A percentile compares a stretch with the other conserved stretches of the same genome.
These are phyloP conservation scores for Sinapis alba DNA, from an alignment of 441 rosid genomes.

Conservation along the genomic window DNA sequence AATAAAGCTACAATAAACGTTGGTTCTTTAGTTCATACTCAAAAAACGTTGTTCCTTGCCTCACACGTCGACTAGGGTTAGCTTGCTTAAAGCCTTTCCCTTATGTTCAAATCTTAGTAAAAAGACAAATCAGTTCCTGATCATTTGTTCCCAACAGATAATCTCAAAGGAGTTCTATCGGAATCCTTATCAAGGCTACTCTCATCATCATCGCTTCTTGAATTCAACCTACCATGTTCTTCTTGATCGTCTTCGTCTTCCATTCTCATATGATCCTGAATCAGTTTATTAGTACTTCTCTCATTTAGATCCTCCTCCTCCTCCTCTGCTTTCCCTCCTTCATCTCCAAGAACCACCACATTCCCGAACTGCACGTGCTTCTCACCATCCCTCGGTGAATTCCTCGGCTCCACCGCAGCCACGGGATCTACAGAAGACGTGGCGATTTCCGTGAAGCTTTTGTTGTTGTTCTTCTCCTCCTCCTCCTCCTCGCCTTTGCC, in stretches of 20 bases:
- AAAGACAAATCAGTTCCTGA: slow-evolving; percentile 6
- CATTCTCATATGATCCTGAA: slow-evolving; percentile 18
- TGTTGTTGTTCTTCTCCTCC: slow-evolving; percentile 1
- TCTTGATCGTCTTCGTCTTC: slow-evolving; percentile 3
- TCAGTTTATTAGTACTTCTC: slow-evolving; percentile 28
- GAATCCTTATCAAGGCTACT: slow-evolving; percentile 26
- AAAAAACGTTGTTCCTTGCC: slow-evolving; percentile 20
- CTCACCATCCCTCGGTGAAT: slow-evolving; percentile 23
- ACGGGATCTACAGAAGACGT: slow-evolving; percentile 7
- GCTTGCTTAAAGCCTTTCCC: neutral
- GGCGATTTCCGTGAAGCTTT: neutral
- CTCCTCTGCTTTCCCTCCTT: slow-evolving; percentile 5
- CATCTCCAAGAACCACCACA: slow-evolving; percentile 42
- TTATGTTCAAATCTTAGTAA: neutral
- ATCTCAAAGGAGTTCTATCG: slow-evolving; percentile 37
- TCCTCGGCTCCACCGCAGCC: neutral
- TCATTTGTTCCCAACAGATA: slow-evolving; percentile 29
- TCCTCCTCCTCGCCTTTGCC: slow-evolving; percentile 9
- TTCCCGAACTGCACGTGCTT: slow-evolving; percentile 61
- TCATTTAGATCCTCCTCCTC: slow-evolving; percentile 5
- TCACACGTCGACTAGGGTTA: slow-evolving; percentile 28
- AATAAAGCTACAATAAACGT: slow-evolving; percentile 24
- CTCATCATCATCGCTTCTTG: slow-evolving; percentile 26
- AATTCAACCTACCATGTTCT: slow-evolving; percentile 12
- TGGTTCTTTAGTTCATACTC: slow-evolving; percentile 17